Evolutionary conservation across 768 basidiomycete genomes (phyloP).

Genomic region (Russula brevipes): DNA sequence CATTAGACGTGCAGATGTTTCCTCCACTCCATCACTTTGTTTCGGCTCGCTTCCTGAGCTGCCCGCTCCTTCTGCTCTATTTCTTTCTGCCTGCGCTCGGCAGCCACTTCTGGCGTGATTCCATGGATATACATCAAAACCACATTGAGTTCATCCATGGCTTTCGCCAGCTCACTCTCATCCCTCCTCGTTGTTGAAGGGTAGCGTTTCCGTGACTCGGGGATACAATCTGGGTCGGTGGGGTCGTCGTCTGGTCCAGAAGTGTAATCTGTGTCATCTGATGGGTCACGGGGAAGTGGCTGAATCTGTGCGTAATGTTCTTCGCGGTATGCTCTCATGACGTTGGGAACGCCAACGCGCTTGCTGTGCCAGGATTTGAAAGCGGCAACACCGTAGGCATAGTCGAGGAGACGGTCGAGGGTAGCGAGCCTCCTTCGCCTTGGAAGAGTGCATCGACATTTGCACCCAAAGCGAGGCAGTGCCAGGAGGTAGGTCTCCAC

Average conservation of each 20-base stretch:
- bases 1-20: too few species aligned
- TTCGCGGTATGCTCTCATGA: neutral
- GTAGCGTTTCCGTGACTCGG: neutral
- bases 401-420: neutral
- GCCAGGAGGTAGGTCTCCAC: neutral
- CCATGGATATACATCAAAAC: too few species aligned
- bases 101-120: too few species aligned
- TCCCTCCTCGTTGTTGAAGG: neutral
- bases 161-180: too few species aligned
- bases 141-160: too few species aligned
- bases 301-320: neutral
- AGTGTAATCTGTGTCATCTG: neutral
- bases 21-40: too few species aligned
- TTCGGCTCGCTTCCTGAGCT: too few species aligned
- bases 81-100: too few species aligned
- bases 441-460: constrained; percentile 2
- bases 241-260: neutral
- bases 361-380: neutral
- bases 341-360: neutral
- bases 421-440: neutral
- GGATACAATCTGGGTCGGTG: neutral
- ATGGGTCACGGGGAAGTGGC: neutral
- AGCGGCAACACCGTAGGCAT: neutral
- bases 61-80: too few species aligned
- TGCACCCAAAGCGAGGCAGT: neutral